Evolutionary conservation across 2,329 filamentous ascomycete genomes (phyloP), one percentile per base, ranked within the genome.

Genomic region (Phoma sp.): DNA sequence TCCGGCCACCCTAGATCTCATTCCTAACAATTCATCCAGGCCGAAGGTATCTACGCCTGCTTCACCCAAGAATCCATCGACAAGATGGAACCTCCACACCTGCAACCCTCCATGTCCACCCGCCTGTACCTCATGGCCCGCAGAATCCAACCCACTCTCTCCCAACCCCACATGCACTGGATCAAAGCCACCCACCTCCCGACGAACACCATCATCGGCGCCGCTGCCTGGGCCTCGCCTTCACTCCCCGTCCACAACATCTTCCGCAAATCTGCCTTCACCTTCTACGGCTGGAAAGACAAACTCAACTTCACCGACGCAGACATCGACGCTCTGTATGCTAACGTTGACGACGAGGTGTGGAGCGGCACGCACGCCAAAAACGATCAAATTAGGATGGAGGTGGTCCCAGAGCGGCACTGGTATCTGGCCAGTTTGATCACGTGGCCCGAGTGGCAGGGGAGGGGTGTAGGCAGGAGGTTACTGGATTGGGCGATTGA

Each of bases 371-470:
- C 41, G 4, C 52, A 67, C n/a, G 55, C 7, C 0, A 56, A 48
- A 2, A 45, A 67, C 23, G 71, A 74, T 33, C 53, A 47, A 2
- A 24, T 52, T 2, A 51, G 70, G 29, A 41, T 24, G 9, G 52
- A 60, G 5, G 22, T 66, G 2, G 8, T 70, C 24, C 55, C 53
- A 0, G 59, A 72, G 18, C 35, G 39, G 53, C 70, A 74, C 53
- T 74, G 71, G 71, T 71, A 63, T 61, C 62, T 74, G 8, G 64
- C 62, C 40, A 58, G 65, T 23, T 32, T 74, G n/a, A 37, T 68
- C 4, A 67, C 60, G 5, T 72, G 55, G 59, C 70, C 70, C 0
- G 62, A 68, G 42, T 72, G 43, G 30, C 71, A 71, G 52, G 68
- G 69, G 0, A 57, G 56, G 11, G 71, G 71, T 0, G 64, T 72